These are phyloP conservation scores for Plasmodium chabaudi DNA, from an alignment of 169 alveolate genomes.

Conservation along the genomic window DNA sequence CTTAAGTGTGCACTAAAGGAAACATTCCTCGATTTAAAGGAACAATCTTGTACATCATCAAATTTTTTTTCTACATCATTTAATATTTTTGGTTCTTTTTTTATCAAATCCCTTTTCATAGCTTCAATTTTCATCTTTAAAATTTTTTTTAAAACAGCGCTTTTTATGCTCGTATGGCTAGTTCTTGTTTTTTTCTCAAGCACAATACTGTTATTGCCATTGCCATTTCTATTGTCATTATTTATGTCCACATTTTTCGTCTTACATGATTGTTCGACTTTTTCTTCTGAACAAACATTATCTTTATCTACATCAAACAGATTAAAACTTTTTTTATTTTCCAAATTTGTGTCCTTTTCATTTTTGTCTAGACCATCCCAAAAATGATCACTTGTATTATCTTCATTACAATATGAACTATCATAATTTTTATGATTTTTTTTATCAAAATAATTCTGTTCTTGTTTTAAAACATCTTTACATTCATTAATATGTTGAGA, in stretches of 20 bases:
- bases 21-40: neutral
- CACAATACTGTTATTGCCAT: neutral
- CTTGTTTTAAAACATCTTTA: too few species aligned
- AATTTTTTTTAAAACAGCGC: slow-evolving; percentile 21
- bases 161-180: slow-evolving; percentile 5
- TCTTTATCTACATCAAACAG: too few species aligned
- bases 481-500: too few species aligned
- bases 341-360: neutral
- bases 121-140: slow-evolving; percentile 45
- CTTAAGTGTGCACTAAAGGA: too few species aligned
- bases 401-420: too few species aligned
- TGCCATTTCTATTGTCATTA: neutral
- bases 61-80: neutral
- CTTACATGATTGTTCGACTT: too few species aligned
- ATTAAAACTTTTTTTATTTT: neutral
- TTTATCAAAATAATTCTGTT: too few species aligned
- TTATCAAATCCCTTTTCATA: slow-evolving; percentile 7
- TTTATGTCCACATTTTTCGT: neutral
- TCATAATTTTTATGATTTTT: too few species aligned
- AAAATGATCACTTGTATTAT: too few species aligned
- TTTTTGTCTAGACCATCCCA: too few species aligned
- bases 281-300: too few species aligned
- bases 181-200: slow-evolving; percentile 2
- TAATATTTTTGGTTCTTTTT: neutral
- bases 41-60: neutral